Percentiles rank a stretch among this genome's conserved stretches.
Evolutionary conservation across 345 rosid genomes (phyloP).

Genomic region (Microthlaspi erraticum): DNA sequence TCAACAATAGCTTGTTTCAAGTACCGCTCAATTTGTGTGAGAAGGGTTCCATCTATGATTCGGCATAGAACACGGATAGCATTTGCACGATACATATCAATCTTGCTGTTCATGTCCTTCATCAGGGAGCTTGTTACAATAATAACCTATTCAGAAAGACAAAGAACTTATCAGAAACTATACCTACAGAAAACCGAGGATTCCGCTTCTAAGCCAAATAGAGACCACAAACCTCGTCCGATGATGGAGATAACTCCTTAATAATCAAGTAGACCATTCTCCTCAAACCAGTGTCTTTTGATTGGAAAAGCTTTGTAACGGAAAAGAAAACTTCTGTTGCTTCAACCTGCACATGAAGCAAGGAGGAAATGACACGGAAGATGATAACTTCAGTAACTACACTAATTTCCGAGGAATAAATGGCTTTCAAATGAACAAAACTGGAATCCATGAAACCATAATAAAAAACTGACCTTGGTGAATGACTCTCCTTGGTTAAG

Average conservation of each 20-base stretch:
- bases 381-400: not conserved
- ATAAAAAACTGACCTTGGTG: constrained; percentile 65
- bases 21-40: constrained; percentile 91
- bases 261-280: constrained; percentile 98
- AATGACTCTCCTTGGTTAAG: constrained; percentile 96
- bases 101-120: constrained; percentile 99
- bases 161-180: constrained; percentile 20
- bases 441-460: not conserved
- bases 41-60: constrained; percentile 91
- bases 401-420: not conserved
- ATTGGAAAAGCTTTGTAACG: constrained; percentile 96
- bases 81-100: constrained; percentile 97
- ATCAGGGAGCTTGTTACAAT: constrained; percentile 97
- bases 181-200: not conserved
- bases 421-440: not conserved
- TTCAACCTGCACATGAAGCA: constrained; percentile 60
- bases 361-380: not conserved
- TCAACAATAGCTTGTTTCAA: constrained; percentile 99
- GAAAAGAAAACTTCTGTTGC: constrained; percentile 97
- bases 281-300: constrained; percentile 89
- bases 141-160: constrained; percentile 63
- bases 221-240: constrained; percentile 78
- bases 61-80: constrained; percentile 97
- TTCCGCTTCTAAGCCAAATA: constrained; percentile 3
- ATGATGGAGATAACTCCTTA: constrained; percentile 93